A percentile compares a stretch with the other conserved stretches of the same genome.
Evolutionary conservation across 2,329 filamentous ascomycete genomes (phyloP).

Genomic region (Aspergillus thermomutatus): DNA sequence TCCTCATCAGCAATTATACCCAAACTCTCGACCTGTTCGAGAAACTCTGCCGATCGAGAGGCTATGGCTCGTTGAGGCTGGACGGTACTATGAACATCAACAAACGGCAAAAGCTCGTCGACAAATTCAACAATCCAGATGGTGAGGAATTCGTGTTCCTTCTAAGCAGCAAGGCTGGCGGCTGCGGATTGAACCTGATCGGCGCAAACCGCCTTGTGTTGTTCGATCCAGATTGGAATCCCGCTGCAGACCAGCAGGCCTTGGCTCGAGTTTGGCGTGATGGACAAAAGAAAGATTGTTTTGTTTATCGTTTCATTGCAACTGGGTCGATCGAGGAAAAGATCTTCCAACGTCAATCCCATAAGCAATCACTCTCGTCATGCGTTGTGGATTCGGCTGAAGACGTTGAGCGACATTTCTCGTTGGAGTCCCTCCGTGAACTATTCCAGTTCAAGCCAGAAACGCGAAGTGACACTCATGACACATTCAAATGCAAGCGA

Average conservation of each 20-base stretch:
- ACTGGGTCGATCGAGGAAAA: constrained; percentile 99
- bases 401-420: constrained; percentile 96
- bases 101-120: constrained; percentile 94
- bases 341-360: constrained; percentile 96
- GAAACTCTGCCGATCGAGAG: constrained; percentile 76
- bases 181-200: constrained; percentile 92
- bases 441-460: constrained; percentile 86
- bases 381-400: constrained; percentile 96
- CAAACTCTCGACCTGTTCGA: constrained; percentile 95
- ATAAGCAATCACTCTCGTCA: constrained; percentile 94
- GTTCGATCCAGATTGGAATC: constrained; percentile 98
- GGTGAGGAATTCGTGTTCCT: constrained; percentile 90
- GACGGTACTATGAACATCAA: constrained; percentile 98
- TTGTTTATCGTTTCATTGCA: constrained; percentile 98
- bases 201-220: constrained; percentile 91
- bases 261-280: constrained; percentile 98
- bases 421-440: constrained; percentile 82
- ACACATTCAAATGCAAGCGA: constrained; percentile 97
- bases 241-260: constrained; percentile 94
- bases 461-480: constrained; percentile 90
- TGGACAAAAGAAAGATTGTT: constrained; percentile 98
- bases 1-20: constrained; percentile 97
- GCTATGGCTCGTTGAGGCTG: constrained; percentile 81
- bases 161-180: constrained; percentile 94
- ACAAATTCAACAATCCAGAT: constrained; percentile 93